Base-by-base conservation (phyloP, 164 flowering plant genomes). In the Tetracentron sinense region DNA sequence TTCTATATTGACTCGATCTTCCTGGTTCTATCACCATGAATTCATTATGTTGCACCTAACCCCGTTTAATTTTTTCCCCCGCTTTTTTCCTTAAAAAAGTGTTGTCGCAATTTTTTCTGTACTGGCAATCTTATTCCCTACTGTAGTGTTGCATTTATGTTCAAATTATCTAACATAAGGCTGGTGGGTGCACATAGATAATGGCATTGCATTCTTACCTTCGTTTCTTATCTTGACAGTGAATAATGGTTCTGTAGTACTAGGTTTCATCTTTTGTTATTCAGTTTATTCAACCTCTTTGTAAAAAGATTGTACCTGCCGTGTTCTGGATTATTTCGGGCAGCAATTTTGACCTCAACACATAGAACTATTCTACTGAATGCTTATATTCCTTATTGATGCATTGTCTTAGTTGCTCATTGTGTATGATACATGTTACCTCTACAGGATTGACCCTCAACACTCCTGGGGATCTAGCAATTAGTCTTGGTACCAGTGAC, bases 401-500 rank as follows among this genome's bases (percentile, higher is more conserved):
- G 26, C 25, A 6, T 42, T n/a, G 31, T 12, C 49, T 57, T 49
- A 2, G 4, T 30, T 30, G 8, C 60, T 54, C 60, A 44, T 42
- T 48, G 7, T 31, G 11, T 23, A 22, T 20, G 21, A 29, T 42
- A 16, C 29, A 19, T 35, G 50, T 23, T 35, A 54, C 58, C n/a
- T 51, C 30, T 68, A 67, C 82, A 94, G 97, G 97, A 70, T 78
- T 94, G 73, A 88, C 97, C 51, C 88, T 94, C 28, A 88, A 79
- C 69, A 80, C 81, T 59, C 90, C 92, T 4, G 98, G 98, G 17
- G 97, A 94, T 73, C 70, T 91, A 60, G 97, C 95, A 31, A 87
- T 91, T 42, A 91, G 98, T 72, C 92, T 91, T 47, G 98, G 98
- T 67, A 94, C 98, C 46, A 94, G 97, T 79, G 97, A 94, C 78